These are phyloP conservation scores for Neurospora africana DNA, from an alignment of 495 filamentous ascomycete genomes.

Conservation along the genomic window DNA sequence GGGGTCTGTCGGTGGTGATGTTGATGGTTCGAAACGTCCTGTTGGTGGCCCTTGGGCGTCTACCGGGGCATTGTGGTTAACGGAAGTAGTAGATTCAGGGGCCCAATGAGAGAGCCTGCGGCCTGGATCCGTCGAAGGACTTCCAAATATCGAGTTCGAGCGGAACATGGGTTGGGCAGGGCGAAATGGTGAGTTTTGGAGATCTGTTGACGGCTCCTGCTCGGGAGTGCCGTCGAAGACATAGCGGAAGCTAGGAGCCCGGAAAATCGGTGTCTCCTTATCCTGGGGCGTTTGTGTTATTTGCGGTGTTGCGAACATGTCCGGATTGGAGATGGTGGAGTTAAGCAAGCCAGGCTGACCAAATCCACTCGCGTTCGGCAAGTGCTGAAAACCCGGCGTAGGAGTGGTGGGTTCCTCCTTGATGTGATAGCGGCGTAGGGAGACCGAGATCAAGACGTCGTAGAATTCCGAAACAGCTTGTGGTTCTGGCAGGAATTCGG, in stretches of 20 bases:
- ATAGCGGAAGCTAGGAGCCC: constrained; percentile 30
- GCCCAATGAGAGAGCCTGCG: constrained; percentile 46
- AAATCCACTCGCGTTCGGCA: not conserved
- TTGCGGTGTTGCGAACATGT: not conserved
- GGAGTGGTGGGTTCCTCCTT: constrained; percentile 32
- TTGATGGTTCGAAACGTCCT: not conserved
- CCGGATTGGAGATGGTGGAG: not conserved
- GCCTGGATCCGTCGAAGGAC: constrained; percentile 35
- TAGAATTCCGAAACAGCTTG: constrained; percentile 75
- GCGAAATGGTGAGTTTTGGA: constrained; percentile 10
- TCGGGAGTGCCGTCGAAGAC: constrained; percentile 38
- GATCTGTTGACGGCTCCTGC: constrained; percentile 24
- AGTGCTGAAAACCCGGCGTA: not conserved
- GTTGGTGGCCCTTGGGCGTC: not conserved
- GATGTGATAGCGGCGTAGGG: constrained; percentile 66
- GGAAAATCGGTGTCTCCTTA: not conserved
- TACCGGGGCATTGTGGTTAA: constrained; percentile 10
- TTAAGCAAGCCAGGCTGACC: not conserved
- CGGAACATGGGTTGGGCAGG: constrained; percentile 33
- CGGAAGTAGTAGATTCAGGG: constrained; percentile 32
- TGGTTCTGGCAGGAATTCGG: constrained; percentile 82
- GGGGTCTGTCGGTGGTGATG: not conserved
- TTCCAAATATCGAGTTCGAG: constrained; percentile 46
- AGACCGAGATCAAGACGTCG: constrained; percentile 65
- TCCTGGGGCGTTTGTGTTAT: not conserved